Conservation (phyloP, 306 rosid genomes). For the Castanopsis chinensis region DNA sequence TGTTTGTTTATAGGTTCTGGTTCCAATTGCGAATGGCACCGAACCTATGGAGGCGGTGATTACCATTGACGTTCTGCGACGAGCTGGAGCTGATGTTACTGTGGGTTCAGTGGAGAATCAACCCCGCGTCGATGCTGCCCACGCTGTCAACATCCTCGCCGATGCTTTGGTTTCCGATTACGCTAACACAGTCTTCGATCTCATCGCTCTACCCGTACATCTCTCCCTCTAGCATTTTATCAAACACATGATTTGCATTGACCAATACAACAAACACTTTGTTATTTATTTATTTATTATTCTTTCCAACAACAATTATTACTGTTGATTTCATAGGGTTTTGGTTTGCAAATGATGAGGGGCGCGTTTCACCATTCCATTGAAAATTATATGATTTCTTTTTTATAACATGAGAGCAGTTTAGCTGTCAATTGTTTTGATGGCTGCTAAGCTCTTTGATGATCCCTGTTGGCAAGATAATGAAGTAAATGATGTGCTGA, state of each 20-base stretch:
- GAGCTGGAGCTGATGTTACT: slow-evolving; percentile 91
- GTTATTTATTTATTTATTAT: too few relatives aligned
- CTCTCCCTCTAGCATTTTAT: neutral
- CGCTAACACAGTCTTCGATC: slow-evolving; percentile 56
- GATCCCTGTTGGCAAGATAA: neutral
- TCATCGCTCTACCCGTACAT: slow-evolving; percentile 72
- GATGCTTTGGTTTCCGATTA: slow-evolving; percentile 67
- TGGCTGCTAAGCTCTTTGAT: neutral
- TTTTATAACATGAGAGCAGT: neutral
- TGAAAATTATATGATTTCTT: neutral
- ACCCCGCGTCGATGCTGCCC: slow-evolving; percentile 63
- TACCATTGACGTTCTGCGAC: slow-evolving; percentile 76
- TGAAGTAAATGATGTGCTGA: too few relatives aligned
- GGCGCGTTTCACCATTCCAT: neutral
- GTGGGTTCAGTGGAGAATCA: slow-evolving; percentile 67
- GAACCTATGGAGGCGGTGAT: slow-evolving; percentile 95
- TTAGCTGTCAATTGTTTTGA: neutral
- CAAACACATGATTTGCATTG: too few relatives aligned
- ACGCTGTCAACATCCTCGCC: slow-evolving; percentile 71
- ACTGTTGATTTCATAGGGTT: neutral
- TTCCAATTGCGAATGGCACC: slow-evolving; percentile 86
- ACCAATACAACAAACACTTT: too few relatives aligned
- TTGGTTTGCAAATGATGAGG: neutral
- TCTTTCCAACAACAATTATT: too few relatives aligned
- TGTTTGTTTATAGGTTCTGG: slow-evolving; percentile 44